Conservation (phyloP, 202 grass and related monocot genomes). For the Bolboschoenoplectus hybrid region DNA sequence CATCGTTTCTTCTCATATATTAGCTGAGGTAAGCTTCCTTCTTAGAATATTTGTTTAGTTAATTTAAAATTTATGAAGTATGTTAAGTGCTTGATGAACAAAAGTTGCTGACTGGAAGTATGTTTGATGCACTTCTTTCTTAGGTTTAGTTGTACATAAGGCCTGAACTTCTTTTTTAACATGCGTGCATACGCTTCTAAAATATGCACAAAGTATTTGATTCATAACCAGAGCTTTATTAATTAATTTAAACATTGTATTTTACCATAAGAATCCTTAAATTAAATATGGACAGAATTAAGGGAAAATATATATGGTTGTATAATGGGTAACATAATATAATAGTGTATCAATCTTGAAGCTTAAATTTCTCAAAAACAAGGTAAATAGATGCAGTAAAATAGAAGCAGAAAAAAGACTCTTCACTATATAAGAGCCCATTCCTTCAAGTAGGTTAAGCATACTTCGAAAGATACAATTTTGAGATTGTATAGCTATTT, state of each 20-base stretch:
- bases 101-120: background rate
- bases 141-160: background rate
- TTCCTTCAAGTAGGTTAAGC: background rate
- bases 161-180: background rate
- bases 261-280: constrained; percentile 1
- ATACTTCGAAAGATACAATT: background rate
- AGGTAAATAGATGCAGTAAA: background rate
- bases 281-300: background rate
- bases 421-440: background rate
- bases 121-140: background rate
- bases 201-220: constrained; percentile 1
- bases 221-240: background rate
- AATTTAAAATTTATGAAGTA: constrained; percentile 24
- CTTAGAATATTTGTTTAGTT: constrained; percentile 9
- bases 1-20: constrained; percentile 92
- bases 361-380: background rate
- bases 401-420: background rate
- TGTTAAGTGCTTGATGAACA: background rate
- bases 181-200: background rate
- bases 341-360: background rate
- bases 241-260: constrained; percentile 13
- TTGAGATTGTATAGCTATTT: constrained; percentile 10
- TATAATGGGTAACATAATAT: background rate
- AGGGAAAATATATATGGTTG: background rate
- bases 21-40: constrained; percentile 54